Conservation (phyloP, 306 rosid genomes). For the Parietaria judaica region DNA sequence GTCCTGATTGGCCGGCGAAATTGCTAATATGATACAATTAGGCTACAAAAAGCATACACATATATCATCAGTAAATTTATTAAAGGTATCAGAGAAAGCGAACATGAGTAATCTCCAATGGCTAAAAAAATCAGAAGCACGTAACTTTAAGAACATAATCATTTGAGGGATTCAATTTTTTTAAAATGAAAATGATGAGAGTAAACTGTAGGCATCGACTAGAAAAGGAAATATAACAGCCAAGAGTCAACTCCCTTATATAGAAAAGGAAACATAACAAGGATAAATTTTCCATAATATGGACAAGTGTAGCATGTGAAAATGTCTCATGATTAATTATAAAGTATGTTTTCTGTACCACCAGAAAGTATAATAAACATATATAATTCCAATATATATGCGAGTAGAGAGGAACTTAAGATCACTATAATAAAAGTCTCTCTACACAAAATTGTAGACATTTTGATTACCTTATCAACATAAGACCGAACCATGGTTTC, state of each 20-base stretch:
- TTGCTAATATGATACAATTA: conserved; percentile 72
- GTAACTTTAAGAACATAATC: not conserved
- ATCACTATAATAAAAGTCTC: not conserved
- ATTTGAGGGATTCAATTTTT: not conserved
- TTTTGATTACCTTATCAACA: conserved; percentile 55
- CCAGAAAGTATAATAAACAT: no score
- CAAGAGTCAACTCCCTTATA: no score
- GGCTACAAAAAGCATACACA: conserved; percentile 44
- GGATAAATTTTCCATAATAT: no score
- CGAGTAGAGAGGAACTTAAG: not conserved
- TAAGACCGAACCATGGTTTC: conserved; percentile 79
- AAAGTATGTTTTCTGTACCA: no score
- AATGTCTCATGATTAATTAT: no score
- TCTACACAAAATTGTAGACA: not conserved
- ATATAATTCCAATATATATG: no score
- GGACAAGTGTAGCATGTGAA: no score
- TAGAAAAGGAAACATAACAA: no score
- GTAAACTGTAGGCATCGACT: no score
- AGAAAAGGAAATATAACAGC: no score
- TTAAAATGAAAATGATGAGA: no score
- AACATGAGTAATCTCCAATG: not conserved
- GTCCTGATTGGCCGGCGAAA: conserved; percentile 92
- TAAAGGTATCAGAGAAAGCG: not conserved
- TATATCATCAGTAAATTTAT: not conserved
- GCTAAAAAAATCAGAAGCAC: not conserved